phyloP scores from a whole-genome alignment of 352 stramenopile genomes.

The Pythium periplocum region DNA sequence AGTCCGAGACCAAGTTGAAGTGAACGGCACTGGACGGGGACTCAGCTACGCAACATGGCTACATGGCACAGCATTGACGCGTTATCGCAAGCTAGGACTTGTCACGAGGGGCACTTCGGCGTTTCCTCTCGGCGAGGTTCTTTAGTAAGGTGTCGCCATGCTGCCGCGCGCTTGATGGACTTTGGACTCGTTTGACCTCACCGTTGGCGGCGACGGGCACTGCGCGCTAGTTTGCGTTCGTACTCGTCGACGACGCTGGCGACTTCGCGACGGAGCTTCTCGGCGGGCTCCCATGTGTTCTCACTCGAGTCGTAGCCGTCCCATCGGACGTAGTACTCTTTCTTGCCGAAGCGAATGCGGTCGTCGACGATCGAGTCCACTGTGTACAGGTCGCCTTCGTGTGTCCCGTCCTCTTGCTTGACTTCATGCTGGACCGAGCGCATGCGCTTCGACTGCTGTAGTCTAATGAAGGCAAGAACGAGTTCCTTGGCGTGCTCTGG shows the following conservation, averaged over 20 bases:
- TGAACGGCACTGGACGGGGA: no score
- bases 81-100: no score
- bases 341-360: conserved; percentile 29
- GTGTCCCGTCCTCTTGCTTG: neutral
- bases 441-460: neutral
- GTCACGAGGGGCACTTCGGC: no score
- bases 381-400: conserved; percentile 29
- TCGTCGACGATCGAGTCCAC: conserved; percentile 63
- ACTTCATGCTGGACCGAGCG: neutral
- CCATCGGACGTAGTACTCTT: conserved; percentile 63
- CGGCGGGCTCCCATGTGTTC: conserved; percentile 59
- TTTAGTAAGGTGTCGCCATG: no score
- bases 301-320: conserved; percentile 56
- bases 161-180: no score
- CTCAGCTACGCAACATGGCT: no score
- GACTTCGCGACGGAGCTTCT: conserved; percentile 45
- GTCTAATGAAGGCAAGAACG: neutral
- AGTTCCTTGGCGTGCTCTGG: conserved; percentile 1
- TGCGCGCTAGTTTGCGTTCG: conserved; percentile 17
- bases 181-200: neutral
- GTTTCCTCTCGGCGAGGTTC: no score
- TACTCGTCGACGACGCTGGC: conserved; percentile 52
- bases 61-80: no score
- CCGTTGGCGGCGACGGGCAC: neutral
- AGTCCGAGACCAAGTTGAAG: neutral